Evolutionary conservation across 306 rosid species (phyloP), one percentile per base, ranked within the genome.

Genomic region (Cotoneaster glaucophyllus): DNA sequence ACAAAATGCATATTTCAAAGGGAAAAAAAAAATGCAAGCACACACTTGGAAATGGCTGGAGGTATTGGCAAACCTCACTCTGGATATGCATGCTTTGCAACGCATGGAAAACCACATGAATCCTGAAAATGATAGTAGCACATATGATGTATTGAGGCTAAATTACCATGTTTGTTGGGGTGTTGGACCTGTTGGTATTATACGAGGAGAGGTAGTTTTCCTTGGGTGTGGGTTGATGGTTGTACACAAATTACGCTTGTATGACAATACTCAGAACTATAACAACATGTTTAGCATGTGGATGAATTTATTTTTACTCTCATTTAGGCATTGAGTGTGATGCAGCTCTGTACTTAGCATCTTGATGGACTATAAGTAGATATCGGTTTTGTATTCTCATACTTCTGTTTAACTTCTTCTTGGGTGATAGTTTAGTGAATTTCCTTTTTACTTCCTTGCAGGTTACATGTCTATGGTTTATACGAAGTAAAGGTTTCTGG

Each of bases 401-500:
- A 39, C 21, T 28, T 67, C 71, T 67, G 26, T 22, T 39, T 11
- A n/a, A 67, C 71, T 67, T 39, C 70, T 28, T 70, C 26, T 19
- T 21, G 54, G 56, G 21, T 22, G 32, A 58, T 22, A 56, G 29
- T 24, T 37, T 31, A 44, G 45, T 45, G 73, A 63, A 69, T 34
- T 39, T 83, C 61, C 61, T 64, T 74, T 37, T 56, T 69, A 37
- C 45, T 74, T 70, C 72, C 81, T 64, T 74, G 62, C 79, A 93
- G 98, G 95, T 76, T 94, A 74, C 81, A 81, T 70, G 78, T 87
- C 67, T 86, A 87, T 73, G 88, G 97, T 82, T 88, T 92, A 50
- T 85, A 79, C 67, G 97, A 94, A 89, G 92, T 92, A 66, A 90
- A 86, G 86, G 95, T 92, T 77, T 89, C 98, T 58, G 97, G 96